Percentiles rank a stretch among this genome's conserved stretches.
phyloP scores from a whole-genome alignment of 2,329 filamentous ascomycete species.

The Xylaria sp. region DNA sequence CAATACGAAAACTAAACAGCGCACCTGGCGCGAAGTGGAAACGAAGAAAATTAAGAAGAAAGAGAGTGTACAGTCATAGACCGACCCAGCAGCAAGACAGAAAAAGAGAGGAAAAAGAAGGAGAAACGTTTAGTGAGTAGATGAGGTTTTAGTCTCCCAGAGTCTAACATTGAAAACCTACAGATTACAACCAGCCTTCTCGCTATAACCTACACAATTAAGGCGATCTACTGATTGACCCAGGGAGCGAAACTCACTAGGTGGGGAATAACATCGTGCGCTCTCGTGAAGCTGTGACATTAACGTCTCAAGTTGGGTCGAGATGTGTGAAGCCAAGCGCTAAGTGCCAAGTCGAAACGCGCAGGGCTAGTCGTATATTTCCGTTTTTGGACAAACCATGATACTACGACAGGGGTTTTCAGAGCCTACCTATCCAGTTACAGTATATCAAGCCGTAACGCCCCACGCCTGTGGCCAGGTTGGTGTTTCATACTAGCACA shows the following conservation, averaged over 20 bases:
- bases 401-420: conserved; percentile 24
- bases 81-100: conserved; percentile 29
- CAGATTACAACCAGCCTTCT: conserved; percentile 11
- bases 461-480: too few relatives aligned
- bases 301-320: conserved; percentile 42
- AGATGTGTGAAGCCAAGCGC: conserved; percentile 42
- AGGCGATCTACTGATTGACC: conserved; percentile 27
- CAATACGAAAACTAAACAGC: conserved; percentile 39
- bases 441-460: too few relatives aligned
- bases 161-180: not conserved
- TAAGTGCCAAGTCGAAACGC: conserved; percentile 36
- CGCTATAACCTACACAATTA: conserved; percentile 39
- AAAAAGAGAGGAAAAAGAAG: conserved; percentile 18
- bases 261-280: conserved; percentile 32
- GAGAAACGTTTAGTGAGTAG: not conserved
- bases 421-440: too few relatives aligned
- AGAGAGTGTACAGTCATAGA: conserved; percentile 5
- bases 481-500: too few relatives aligned
- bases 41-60: conserved; percentile 35
- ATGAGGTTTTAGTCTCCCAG: conserved; percentile 2
- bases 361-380: conserved; percentile 30
- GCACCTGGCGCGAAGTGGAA: conserved; percentile 47
- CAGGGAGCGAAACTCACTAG: conserved; percentile 35
- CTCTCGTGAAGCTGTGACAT: conserved; percentile 39
- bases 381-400: conserved; percentile 34